Percentiles rank a stretch among this genome's conserved stretches.
These are phyloP conservation scores for Logfia minima DNA, from an alignment of 129 eudicot species.

Conservation along the genomic window DNA sequence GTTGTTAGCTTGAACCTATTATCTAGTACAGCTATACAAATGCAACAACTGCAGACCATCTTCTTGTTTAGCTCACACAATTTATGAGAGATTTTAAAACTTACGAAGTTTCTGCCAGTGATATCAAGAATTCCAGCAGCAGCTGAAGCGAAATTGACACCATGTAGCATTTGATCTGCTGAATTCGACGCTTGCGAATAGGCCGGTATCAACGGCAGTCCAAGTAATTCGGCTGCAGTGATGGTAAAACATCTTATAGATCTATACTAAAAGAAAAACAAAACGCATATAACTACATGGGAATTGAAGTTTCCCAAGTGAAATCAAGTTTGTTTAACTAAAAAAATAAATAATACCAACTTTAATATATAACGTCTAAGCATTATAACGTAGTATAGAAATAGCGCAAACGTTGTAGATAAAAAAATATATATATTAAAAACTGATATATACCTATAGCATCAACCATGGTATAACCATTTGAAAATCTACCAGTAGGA, in stretches of 20 bases:
- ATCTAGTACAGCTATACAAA: neutral
- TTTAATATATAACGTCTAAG: no score
- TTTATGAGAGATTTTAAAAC: constrained; percentile 15
- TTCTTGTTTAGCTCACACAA: constrained; percentile 3
- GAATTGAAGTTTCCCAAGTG: no score
- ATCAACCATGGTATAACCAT: constrained; percentile 93
- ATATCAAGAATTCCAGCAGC: constrained; percentile 95
- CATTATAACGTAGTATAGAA: neutral
- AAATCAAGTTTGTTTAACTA: no score
- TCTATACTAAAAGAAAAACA: neutral
- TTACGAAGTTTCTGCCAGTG: constrained; percentile 88
- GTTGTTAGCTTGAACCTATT: neutral
- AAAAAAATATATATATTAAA: neutral
- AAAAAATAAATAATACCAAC: no score
- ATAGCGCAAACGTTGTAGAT: neutral
- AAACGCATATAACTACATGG: neutral
- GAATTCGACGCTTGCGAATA: constrained; percentile 57
- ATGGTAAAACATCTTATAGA: neutral
- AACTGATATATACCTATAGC: constrained; percentile 48
- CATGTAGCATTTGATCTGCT: constrained; percentile 66
- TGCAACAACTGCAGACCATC: neutral
- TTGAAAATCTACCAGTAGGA: constrained; percentile 82
- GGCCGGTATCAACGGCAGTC: constrained; percentile 77
- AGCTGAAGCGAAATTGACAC: constrained; percentile 92
- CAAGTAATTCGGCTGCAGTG: constrained; percentile 73